Conservation (phyloP, 1,284 basidiomycete species). For the Ceratobasidium sp. region DNA sequence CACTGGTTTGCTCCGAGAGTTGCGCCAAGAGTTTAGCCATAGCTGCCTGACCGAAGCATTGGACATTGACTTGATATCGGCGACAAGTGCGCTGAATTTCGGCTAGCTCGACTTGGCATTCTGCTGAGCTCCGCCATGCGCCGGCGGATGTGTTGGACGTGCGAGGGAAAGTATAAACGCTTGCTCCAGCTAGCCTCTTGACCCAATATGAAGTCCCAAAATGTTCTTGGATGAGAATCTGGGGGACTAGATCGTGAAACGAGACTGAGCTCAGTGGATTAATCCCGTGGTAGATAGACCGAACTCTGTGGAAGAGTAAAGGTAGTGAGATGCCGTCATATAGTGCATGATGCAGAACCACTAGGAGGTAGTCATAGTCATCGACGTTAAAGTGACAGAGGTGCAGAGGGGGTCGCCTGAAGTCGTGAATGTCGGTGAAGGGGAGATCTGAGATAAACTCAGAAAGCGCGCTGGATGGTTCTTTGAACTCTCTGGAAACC, state of each 20-base stretch:
- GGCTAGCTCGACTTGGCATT: conserved; percentile 25
- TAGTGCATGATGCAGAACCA: conserved; percentile 60
- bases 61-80: conserved; percentile 50
- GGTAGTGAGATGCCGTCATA: conserved; percentile 59
- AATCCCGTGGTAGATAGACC: conserved; percentile 50
- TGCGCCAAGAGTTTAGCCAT: conserved; percentile 55
- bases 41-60: conserved; percentile 55
- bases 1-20: conserved; percentile 50
- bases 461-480: conserved; percentile 42
- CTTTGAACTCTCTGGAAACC: conserved; percentile 46
- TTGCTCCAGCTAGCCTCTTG: conserved; percentile 49
- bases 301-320: conserved; percentile 51
- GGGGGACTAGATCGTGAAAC: conserved; percentile 52
- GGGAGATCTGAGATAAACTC: conserved; percentile 29
- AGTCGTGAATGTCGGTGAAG: conserved; percentile 43
- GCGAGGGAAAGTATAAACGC: conserved; percentile 45
- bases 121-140: conserved; percentile 19
- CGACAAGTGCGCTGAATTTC: conserved; percentile 44
- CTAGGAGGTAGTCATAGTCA: conserved; percentile 49
- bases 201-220: conserved; percentile 55
- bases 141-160: conserved; percentile 22
- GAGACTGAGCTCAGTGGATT: conserved; percentile 46
- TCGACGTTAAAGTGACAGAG: conserved; percentile 26
- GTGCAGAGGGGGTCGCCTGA: conserved; percentile 39
- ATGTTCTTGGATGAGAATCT: conserved; percentile 52